These are phyloP conservation scores for Chamaenerion angustifolium DNA, from an alignment of 345 rosid genomes.

Conservation along the genomic window DNA sequence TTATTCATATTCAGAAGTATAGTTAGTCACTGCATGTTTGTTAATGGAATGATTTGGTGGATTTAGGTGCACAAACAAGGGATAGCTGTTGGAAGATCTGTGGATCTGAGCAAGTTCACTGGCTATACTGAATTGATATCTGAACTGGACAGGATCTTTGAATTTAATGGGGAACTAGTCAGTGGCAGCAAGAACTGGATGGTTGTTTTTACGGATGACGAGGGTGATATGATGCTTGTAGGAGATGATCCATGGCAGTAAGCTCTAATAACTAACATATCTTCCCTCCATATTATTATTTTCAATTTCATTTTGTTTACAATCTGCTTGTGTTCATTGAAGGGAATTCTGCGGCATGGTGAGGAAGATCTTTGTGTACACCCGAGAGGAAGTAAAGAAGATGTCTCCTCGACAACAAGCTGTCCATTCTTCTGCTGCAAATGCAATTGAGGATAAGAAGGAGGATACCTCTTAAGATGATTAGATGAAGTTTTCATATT, in stretches of 20 bases:
- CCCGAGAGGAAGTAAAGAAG: constrained; percentile 37
- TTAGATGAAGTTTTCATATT: neutral
- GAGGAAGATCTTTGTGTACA: constrained; percentile 30
- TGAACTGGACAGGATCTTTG: constrained; percentile 38
- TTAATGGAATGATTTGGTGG: neutral
- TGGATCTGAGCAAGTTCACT: constrained; percentile 34
- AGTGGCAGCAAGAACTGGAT: constrained; percentile 28
- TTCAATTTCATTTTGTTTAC: neutral
- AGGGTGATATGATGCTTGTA: constrained; percentile 47
- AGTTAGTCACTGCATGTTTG: neutral
- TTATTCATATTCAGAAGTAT: too few species aligned
- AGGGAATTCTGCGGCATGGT: constrained; percentile 54
- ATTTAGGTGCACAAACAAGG: constrained; percentile 45
- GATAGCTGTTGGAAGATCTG: constrained; percentile 39
- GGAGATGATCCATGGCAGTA: constrained; percentile 64
- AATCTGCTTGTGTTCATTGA: neutral
- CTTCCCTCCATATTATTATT: neutral
- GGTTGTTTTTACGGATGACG: constrained; percentile 41
- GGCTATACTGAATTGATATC: constrained; percentile 31
- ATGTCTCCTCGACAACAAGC: constrained; percentile 16
- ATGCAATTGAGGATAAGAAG: neutral
- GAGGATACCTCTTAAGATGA: constrained; percentile 2
- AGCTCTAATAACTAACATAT: constrained; percentile 5
- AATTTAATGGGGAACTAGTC: constrained; percentile 35
- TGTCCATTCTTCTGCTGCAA: constrained; percentile 12